Percentiles rank a stretch among this genome's conserved stretches.
Conservation (phyloP, 441 rosid species). For the Syzygium syzygioides region DNA sequence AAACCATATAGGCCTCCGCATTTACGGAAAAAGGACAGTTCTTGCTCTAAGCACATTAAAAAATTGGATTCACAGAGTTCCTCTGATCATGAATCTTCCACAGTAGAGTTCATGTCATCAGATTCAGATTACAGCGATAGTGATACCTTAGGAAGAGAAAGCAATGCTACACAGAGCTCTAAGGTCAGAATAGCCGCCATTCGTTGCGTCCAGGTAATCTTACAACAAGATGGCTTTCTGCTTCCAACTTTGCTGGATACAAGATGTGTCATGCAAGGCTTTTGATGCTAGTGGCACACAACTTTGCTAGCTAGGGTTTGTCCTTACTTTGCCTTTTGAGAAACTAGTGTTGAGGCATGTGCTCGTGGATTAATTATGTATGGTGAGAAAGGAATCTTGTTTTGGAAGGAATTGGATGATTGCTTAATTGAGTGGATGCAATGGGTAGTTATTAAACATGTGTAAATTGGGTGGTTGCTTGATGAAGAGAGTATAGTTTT, state of each 20-base stretch:
- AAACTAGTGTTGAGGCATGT: not conserved
- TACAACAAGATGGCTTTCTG: not conserved
- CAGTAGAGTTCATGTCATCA: slow-evolving; percentile 45
- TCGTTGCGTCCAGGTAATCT: slow-evolving; percentile 68
- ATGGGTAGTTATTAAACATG: no score
- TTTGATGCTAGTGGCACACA: not conserved
- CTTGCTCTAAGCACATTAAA: slow-evolving; percentile 28
- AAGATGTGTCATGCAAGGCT: not conserved
- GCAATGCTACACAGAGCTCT: slow-evolving; percentile 42
- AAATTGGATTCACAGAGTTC: slow-evolving; percentile 28
- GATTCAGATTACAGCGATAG: slow-evolving; percentile 92
- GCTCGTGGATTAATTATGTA: no score
- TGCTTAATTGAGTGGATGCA: no score
- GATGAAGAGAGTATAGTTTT: no score
- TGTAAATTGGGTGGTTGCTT: no score
- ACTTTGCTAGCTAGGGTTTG: not conserved
- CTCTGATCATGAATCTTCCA: slow-evolving; percentile 40
- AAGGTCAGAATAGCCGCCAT: slow-evolving; percentile 84
- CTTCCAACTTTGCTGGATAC: not conserved
- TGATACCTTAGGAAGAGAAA: slow-evolving; percentile 54
- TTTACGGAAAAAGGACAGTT: slow-evolving; percentile 61
- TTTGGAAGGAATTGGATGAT: no score
- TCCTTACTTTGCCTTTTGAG: not conserved
- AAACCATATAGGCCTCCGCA: slow-evolving; percentile 89
- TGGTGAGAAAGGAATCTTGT: no score